Evolutionary conservation across 106 monocot genomes (phyloP), one percentile per base, ranked within the genome.

Genomic region (Amphibolis antarctica): DNA sequence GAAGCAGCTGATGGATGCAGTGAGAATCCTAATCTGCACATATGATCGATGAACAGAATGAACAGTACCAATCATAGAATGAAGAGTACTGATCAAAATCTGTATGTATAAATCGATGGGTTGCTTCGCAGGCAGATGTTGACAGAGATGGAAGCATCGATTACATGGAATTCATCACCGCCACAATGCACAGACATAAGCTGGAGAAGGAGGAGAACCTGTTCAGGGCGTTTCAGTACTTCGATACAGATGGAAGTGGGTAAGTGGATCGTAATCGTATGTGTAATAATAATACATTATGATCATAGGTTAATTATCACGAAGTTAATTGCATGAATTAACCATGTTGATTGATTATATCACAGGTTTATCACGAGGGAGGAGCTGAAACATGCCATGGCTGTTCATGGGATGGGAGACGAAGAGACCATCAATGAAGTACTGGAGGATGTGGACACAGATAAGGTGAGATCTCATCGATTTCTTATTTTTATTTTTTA

Each of bases 331-430:
- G 7, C 36, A 36, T 23, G 46, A 48, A 28, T 28, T 28, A 1
- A 1, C 12, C 12, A 28, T 26, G 26, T 11, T 27, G 17, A 27
- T 14, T 15, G 26, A 0, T 30, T 46, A 9, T 22, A 4, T 12
- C 15, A 5, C 29, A 88, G 88, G 76, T 85, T 78, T 50, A 93
- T 93, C n/a, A 85, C 92, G 76, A 85, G 79, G 54, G 92, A 93
- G 57, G 92, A 93, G 70, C 53, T 93, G 50, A 78, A 62, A 73
- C 78, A 77, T 54, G 80, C 76, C 30, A 80, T 93, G 92, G 46
- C 71, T 20, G 50, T 80, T 36, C 75, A 88, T 58, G 79, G 79
- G 15, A 93, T 93, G 92, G 88, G 88, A 11, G 88, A 93, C 71
- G 92, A 88, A 59, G 76, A 64, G 47, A 88, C 80, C 24, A 93